Evolutionary conservation across 2,329 filamentous ascomycete genomes (phyloP).

Genomic region (Dactylella cylindrospora): DNA sequence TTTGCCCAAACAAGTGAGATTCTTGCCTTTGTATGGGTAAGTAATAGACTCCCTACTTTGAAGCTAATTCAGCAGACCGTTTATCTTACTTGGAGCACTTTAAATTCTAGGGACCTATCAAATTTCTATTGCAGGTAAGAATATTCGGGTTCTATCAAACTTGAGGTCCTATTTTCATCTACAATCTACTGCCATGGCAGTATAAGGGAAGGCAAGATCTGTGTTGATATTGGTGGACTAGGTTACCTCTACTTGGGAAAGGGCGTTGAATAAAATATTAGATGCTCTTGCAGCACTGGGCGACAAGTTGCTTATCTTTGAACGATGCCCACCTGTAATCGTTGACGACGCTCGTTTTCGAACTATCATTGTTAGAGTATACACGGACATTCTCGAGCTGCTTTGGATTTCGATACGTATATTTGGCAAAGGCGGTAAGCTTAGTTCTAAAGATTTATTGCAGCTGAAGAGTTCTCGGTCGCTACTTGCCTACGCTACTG

Average conservation of each 20-base stretch:
- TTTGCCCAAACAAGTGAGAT: slow-evolving; percentile 26
- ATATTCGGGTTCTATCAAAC: too few relatives aligned
- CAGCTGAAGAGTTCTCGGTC: not conserved
- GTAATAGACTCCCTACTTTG: not conserved
- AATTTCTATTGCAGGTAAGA: slow-evolving; percentile 15
- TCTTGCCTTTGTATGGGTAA: slow-evolving; percentile 19
- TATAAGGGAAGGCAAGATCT: too few relatives aligned
- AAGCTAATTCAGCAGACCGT: not conserved
- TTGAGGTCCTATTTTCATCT: too few relatives aligned
- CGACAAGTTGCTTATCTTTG: slow-evolving; percentile 13
- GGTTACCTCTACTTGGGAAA: slow-evolving; percentile 11
- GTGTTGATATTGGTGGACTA: too few relatives aligned
- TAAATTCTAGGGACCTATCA: slow-evolving; percentile 10
- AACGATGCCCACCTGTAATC: not conserved
- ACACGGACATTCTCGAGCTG: slow-evolving; percentile 8
- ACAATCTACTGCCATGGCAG: too few relatives aligned
- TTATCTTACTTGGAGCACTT: too few relatives aligned
- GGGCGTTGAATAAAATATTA: slow-evolving; percentile 11
- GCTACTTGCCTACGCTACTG: not conserved
- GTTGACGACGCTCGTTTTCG: slow-evolving; percentile 4
- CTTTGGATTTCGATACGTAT: not conserved
- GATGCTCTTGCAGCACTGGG: slow-evolving; percentile 11
- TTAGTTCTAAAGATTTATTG: too few relatives aligned
- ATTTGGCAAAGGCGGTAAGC: slow-evolving; percentile 4
- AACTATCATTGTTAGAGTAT: slow-evolving; percentile 2